Percentiles rank a stretch among this genome's conserved stretches.
phyloP scores from a whole-genome alignment of 1,139 yeast genomes.

The Neolecta irregularis region DNA sequence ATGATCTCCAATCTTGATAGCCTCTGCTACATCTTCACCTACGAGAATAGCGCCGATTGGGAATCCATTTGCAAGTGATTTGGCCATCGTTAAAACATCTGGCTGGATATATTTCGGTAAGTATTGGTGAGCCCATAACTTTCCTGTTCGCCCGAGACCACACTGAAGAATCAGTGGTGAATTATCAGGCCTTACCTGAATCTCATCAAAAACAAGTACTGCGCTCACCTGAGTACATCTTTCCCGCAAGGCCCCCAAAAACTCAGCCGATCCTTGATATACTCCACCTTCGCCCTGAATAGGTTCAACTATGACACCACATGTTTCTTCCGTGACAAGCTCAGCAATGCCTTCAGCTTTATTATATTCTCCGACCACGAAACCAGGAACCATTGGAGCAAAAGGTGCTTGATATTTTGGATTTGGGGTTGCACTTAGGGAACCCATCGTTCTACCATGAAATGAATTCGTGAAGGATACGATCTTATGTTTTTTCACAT shows the following conservation, averaged over 20 bases:
- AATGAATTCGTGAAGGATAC: conserved; percentile 78
- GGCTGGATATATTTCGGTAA: conserved; percentile 70
- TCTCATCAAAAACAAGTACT: conserved; percentile 78
- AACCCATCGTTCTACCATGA: conserved; percentile 93
- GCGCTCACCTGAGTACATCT: conserved; percentile 60
- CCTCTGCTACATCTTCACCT: conserved; percentile 57
- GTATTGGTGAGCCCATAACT: conserved; percentile 78
- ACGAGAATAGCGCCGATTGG: conserved; percentile 93
- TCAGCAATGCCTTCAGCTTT: conserved; percentile 43
- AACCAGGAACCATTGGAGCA: conserved; percentile 78
- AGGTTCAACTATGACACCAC: conserved; percentile 91
- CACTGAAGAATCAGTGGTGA: too few relatives aligned
- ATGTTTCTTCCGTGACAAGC: conserved; percentile 54
- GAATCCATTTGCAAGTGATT: conserved; percentile 94
- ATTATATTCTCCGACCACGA: conserved; percentile 39
- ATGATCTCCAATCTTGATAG: conserved; percentile 78
- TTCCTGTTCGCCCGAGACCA: conserved; percentile 88
- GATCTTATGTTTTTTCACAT: conserved; percentile 49
- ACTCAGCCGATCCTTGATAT: conserved; percentile 46
- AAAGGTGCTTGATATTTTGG: conserved; percentile 86
- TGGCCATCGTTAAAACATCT: conserved; percentile 84
- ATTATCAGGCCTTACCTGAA: too few relatives aligned
- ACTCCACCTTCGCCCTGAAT: conserved; percentile 98
- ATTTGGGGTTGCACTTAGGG: conserved; percentile 80
- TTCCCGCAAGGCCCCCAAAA: conserved; percentile 48